Evolutionary conservation across 129 eudicot species (phyloP), one percentile per base, ranked within the genome.

Genomic region (Arctium minus): DNA sequence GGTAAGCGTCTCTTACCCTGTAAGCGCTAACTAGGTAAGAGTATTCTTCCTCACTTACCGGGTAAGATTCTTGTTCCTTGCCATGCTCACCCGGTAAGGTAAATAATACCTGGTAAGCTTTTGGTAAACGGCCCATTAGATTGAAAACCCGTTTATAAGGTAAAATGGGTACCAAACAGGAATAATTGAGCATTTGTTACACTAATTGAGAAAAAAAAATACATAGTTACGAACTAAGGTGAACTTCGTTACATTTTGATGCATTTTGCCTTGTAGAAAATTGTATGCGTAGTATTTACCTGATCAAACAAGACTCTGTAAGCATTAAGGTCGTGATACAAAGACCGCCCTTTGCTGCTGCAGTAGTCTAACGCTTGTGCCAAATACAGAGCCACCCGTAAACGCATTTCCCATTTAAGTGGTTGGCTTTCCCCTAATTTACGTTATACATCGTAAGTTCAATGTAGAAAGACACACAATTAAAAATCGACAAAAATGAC

Each of bases 361-460:
- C 98, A 95, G 79, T 95, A 95, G 56, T 92, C 98, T 82, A 95
- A 78, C 33, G 98, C 97, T 92, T 95, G 97, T 31, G 98, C 97
- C 75, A 95, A 87, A 77, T 91, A 89, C 73, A 95, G 80, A 10
- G 97, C 98, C 40, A 95, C 98, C 70, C 98, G 87, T 85, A 95
- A 82, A 40, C 98, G 89, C 97, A 95, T 95, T 74, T 96, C 92
- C 98, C 98, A 95, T 86, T 95, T 87, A 86, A 95, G 86, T 2
- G 97, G 96, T 42, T 92, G 97, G n/a, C 86, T 86, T 86, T 95
- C 98, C 98, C 98, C 98, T 95, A 73, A 83, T 27, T 72, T 76
- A 56, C 32, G 75, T 81, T 27, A 85, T 70, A 80, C 38, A 48
- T 31, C 17, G 37, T 39, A 40, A 46, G 50, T 73, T 81, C 6